These are phyloP conservation scores for Rhizopus arrhizus DNA, from an alignment of 371 early-diverging fungal species.

Conservation along the genomic window DNA sequence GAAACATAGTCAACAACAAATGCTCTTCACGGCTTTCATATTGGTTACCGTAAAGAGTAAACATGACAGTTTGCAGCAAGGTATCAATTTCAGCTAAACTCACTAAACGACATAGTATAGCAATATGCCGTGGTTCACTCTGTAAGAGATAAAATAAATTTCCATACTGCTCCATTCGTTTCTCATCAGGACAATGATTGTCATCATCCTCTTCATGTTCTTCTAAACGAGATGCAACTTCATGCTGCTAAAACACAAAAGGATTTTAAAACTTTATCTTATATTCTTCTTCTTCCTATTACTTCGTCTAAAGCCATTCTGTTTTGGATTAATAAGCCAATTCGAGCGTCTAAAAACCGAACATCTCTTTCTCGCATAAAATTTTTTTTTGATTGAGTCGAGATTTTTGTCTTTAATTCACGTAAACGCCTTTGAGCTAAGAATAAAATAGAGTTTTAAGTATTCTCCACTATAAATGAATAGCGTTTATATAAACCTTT, in stretches of 20 bases:
- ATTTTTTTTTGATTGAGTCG: constrained; percentile 92
- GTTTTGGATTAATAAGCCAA: constrained; percentile 90
- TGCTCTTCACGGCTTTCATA: constrained; percentile 95
- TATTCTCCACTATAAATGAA: neutral
- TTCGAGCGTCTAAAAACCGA: constrained; percentile 88
- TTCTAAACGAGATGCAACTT: constrained; percentile 73
- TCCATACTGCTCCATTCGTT: constrained; percentile 80
- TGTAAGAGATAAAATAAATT: constrained; percentile 91
- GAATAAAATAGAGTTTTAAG: neutral
- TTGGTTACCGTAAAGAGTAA: constrained; percentile 93
- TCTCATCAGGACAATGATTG: constrained; percentile 72
- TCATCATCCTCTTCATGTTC: constrained; percentile 71
- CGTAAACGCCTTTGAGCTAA: constrained; percentile 80
- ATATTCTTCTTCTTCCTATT: neutral
- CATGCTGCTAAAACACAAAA: constrained; percentile 59
- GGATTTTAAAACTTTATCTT: neutral
- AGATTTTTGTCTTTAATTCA: constrained; percentile 86
- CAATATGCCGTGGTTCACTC: constrained; percentile 88
- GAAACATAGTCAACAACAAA: constrained; percentile 92
- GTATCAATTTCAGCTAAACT: constrained; percentile 89
- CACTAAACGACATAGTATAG: constrained; percentile 80
- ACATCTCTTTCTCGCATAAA: constrained; percentile 93
- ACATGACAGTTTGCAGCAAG: constrained; percentile 93
- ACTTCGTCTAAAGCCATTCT: constrained; percentile 86
- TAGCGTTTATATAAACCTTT: constrained; percentile 25